A percentile compares a stretch with the other conserved stretches of the same genome.
phyloP scores from a whole-genome alignment of 2,329 filamentous ascomycete genomes.

The Metarhizium brunneum region DNA sequence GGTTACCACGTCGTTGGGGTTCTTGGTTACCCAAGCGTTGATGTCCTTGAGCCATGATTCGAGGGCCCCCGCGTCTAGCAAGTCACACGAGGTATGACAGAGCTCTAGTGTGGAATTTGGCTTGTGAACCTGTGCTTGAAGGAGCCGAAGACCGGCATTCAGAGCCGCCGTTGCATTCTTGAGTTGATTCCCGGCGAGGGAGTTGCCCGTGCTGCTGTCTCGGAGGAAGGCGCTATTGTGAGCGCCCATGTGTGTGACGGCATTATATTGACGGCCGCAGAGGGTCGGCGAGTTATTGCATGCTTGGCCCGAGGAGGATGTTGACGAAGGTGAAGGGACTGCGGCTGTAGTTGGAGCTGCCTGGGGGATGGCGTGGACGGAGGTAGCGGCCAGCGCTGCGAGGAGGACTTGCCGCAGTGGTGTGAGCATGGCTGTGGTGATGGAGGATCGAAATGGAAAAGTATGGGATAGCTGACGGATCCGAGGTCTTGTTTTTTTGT shows the following conservation, averaged over 20 bases:
- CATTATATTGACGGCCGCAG: conserved; percentile 62
- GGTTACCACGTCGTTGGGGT: conserved; percentile 69
- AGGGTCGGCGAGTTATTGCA: conserved; percentile 78
- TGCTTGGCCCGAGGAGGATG: conserved; percentile 24
- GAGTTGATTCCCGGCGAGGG: conserved; percentile 62
- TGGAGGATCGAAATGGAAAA: background rate
- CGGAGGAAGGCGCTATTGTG: conserved; percentile 67
- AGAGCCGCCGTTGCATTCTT: conserved; percentile 64
- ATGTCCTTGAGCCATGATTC: conserved; percentile 54
- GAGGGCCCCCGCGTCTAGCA: conserved; percentile 61
- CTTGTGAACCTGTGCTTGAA: conserved; percentile 64
- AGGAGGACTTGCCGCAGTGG: conserved; percentile 14
- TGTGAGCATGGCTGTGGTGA: conserved; percentile 11
- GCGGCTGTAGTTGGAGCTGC: conserved; percentile 4
- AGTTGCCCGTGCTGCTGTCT: conserved; percentile 51
- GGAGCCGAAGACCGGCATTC: conserved; percentile 59
- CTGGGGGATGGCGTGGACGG: conserved; percentile 15
- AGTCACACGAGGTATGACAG: conserved; percentile 58
- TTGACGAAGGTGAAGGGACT: conserved; percentile 9
- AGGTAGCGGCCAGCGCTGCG: conserved; percentile 12
- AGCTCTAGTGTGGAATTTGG: conserved; percentile 49
- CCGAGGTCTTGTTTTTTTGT: no score
- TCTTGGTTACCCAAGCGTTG: conserved; percentile 57
- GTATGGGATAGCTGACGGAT: no score
- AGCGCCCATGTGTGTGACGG: conserved; percentile 69